Base-by-base conservation (phyloP, 768 basidiomycete species). In the Boletus rubescentipes region DNA sequence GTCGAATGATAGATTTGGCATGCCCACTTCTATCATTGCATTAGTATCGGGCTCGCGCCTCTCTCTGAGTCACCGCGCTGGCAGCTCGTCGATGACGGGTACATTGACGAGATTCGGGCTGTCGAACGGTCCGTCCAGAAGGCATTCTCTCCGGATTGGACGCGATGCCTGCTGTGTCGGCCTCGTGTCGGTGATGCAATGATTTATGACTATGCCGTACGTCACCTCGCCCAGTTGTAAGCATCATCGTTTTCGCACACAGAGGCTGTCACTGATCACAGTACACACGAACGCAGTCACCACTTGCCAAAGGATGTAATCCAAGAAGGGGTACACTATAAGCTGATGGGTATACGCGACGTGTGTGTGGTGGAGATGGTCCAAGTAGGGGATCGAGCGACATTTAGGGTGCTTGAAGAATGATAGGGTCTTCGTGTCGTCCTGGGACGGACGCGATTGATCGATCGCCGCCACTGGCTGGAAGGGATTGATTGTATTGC, bases 141-240 rank as follows among this genome's bases (percentile, higher is more conserved):
- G n/a, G 4, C 16, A 8, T 38, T 46, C 6, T 18, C 41, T 31
- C 58, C 34, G 7, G 46, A 45, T 41, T 34, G 46, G 58, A 52
- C 46, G 18, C 50, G 31, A 29, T 64, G 38, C 31, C 21, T 60
- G 9, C 8, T 57, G 8, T 64, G 62, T 20, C n/a, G 36, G 10
- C 58, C 51, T 15, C n/a, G 29, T 5, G 46, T 60, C 1, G 58
- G 51, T 8, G 47, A 45, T 44, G 51, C 47, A 15, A 46, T 30
- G 32, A 8, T 44, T 21, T 29, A 43, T 18, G 31, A 4, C 9
- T 23, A 43, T 15, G 53, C 39, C 10, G 8, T 57, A 14, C 12
- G 12, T n/a, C 58, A 59, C 37, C 15, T 59, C 5, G 9, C 12
- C 10, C 21, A 29, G 9, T 38, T 14, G 59, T 61, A 36, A 47